These are phyloP conservation scores for Rhodotorula paludigena DNA, from an alignment of 768 basidiomycete species.

Conservation along the genomic window DNA sequence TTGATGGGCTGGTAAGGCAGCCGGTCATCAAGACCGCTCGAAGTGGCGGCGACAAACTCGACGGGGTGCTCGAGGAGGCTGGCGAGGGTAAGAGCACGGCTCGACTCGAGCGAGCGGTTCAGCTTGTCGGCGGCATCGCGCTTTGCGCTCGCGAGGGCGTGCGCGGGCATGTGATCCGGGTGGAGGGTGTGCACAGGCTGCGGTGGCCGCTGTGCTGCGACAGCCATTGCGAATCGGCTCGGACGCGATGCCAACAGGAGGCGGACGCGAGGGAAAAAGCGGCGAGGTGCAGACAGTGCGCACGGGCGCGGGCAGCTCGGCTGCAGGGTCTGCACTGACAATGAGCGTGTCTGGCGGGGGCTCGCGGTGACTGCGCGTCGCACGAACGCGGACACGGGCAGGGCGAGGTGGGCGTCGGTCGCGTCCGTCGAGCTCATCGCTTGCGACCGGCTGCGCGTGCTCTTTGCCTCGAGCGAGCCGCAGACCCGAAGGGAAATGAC, in stretches of 20 bases:
- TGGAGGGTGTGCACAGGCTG: background rate
- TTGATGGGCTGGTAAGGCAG: conserved; percentile 39
- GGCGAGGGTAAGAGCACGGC: conserved; percentile 17
- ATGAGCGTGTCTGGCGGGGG: too few relatives aligned
- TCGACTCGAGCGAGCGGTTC: conserved; percentile 1
- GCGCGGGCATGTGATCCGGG: background rate
- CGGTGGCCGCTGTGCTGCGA: background rate
- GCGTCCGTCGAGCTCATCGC: too few relatives aligned
- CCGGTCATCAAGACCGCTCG: conserved; percentile 2
- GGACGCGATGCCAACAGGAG: background rate
- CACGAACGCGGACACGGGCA: too few relatives aligned
- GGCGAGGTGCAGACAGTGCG: too few relatives aligned
- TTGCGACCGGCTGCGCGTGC: too few relatives aligned
- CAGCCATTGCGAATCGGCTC: background rate
- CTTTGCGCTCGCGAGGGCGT: background rate
- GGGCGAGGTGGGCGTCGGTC: too few relatives aligned
- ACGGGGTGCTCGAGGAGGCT: conserved; percentile 29
- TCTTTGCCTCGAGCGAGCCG: too few relatives aligned
- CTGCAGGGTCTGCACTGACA: too few relatives aligned
- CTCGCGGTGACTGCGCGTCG: too few relatives aligned
- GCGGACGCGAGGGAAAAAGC: background rate
- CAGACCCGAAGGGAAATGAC: too few relatives aligned
- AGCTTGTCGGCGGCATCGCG: background rate
- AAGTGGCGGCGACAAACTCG: conserved; percentile 11
- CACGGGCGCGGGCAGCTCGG: too few relatives aligned